Base-by-base conservation (phyloP, 2,329 filamentous ascomycete species). In the Xylaria sp. region DNA sequence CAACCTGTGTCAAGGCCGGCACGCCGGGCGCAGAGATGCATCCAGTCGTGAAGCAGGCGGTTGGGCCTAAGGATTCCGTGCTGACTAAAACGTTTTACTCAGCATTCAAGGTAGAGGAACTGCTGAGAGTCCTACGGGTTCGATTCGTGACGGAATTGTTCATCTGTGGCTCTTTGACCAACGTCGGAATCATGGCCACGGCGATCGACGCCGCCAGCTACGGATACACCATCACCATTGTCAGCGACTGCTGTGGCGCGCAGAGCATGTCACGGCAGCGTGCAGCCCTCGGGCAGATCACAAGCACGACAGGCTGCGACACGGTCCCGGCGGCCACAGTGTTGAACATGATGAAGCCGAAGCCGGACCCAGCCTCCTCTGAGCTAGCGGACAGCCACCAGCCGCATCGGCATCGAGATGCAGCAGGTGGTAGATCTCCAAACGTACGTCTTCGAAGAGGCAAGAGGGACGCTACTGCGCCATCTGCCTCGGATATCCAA, bases 161-260 rank as follows among this genome's bases (percentile, higher is more conserved):
- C 80, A 88, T 98, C 28, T 97, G 93, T 76, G 96, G 96, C 25
- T 91, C 92, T 54, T 86, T 97, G 58, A 93, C 91, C 52, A 98
- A 98, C 76, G 84, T 97, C 43, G 94, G 94, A 39, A 90, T 98
- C 56, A 94, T 96, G 78, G 95, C 96, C 8, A 98, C 95, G 0
- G 94, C 94, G 3, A 86, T 97, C 71, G 96, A 98, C 77, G 96
- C 95, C 12, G 94, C 93, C 1, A 89, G 92, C 23, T 92, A 98
- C 79, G 96, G 94, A 4, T 90, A 97, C 76, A 86, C 89, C n/a
- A 93, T 98, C 76, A 96, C 92, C 5, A 84, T 98, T 13, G 84
- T 98, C 48, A 91, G 96, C 62, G 94, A 98, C 78, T 98, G 94
- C 79, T 89, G 97, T 64, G 94, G 94, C 12, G 97, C 91, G 76